Percentiles rank a stretch among this genome's conserved stretches.
Conservation (phyloP, 2,329 filamentous ascomycete species). For the Scedosporium minutisporum region DNA sequence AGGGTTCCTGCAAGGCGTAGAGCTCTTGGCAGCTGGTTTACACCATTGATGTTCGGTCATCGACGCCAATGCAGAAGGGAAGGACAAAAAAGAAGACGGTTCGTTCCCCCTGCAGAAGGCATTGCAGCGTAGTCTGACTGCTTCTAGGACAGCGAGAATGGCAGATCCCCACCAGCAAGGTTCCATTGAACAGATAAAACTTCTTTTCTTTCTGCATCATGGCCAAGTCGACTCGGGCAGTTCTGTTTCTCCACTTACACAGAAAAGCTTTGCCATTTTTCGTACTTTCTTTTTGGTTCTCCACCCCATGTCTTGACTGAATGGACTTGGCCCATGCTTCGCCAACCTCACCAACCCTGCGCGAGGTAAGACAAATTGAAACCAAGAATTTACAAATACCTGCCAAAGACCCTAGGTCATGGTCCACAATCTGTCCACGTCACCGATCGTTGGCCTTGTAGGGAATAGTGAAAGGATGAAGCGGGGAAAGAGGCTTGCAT, state of each 20-base stretch:
- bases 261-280: background rate
- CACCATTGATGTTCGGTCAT: background rate
- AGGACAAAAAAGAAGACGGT: background rate
- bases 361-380: background rate
- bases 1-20: too few relatives aligned
- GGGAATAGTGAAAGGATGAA: too few relatives aligned
- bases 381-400: background rate
- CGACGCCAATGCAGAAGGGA: background rate
- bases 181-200: too few relatives aligned
- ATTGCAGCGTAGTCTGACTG: background rate
- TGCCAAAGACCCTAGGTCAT: too few relatives aligned
- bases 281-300: background rate
- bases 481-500: too few relatives aligned
- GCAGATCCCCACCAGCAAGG: background rate
- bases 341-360: background rate
- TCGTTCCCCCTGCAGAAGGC: conserved; percentile 1
- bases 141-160: background rate
- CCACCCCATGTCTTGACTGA: background rate
- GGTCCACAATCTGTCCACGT: too few relatives aligned
- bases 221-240: background rate
- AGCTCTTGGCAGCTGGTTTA: too few relatives aligned
- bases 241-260: background rate
- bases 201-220: too few relatives aligned
- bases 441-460: too few relatives aligned
- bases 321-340: background rate